These are phyloP conservation scores for Diaporthe australafricana DNA, from an alignment of 2,329 filamentous ascomycete genomes.

Conservation along the genomic window DNA sequence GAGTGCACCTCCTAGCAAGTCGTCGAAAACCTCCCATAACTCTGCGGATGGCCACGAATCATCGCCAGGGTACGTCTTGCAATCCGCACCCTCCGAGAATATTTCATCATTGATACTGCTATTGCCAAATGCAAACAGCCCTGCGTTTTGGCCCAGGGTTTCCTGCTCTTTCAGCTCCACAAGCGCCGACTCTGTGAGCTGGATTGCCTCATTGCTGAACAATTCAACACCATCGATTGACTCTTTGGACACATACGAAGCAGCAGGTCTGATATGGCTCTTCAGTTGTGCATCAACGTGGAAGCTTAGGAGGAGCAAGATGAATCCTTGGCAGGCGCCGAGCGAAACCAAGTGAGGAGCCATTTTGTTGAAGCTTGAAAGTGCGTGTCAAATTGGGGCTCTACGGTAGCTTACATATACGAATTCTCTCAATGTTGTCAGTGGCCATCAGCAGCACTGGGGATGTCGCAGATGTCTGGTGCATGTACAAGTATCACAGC, in stretches of 20 bases:
- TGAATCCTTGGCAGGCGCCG: not conserved
- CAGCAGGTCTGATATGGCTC: not conserved
- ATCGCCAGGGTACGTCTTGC: conserved; percentile 51
- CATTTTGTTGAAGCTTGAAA: not conserved
- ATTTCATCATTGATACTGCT: conserved; percentile 38
- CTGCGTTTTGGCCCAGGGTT: conserved; percentile 42
- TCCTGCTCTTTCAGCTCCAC: conserved; percentile 46
- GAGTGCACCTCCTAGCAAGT: conserved; percentile 45
- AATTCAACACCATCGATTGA: not conserved
- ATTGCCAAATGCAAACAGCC: conserved; percentile 48
- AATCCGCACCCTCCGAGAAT: conserved; percentile 40
- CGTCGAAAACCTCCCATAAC: conserved; percentile 46
- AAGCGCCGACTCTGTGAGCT: conserved; percentile 49
- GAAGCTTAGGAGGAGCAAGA: not conserved
- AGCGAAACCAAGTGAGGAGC: not conserved
- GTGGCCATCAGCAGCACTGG: no score
- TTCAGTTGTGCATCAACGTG: not conserved
- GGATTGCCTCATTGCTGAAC: conserved; percentile 19
- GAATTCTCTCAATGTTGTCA: no score
- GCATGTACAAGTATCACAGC: not conserved
- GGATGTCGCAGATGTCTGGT: no score
- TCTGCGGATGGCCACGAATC: conserved; percentile 43
- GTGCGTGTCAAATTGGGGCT: no score
- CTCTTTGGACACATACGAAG: not conserved
- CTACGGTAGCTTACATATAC: not conserved